Evolutionary conservation across 2,329 filamentous ascomycete genomes (phyloP).

Genomic region (Colletotrichum musae): DNA sequence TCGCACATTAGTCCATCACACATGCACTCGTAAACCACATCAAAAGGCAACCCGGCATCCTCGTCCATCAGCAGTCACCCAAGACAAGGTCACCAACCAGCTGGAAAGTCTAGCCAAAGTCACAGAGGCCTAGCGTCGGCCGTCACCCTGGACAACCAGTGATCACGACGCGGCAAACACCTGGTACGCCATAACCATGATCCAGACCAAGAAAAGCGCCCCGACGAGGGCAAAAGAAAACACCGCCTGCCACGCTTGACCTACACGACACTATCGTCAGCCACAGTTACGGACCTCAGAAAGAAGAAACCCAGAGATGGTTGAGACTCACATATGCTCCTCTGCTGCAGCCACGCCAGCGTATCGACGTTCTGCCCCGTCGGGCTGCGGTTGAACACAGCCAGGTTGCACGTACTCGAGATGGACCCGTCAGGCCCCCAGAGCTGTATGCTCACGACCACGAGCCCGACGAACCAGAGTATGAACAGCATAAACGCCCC

Average conservation of each 20-base stretch:
- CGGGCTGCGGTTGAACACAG: conserved; percentile 67
- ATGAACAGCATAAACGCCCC: conserved; percentile 77
- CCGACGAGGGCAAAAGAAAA: conserved; percentile 76
- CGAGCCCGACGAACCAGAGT: conserved; percentile 76
- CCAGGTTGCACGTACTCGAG: conserved; percentile 71
- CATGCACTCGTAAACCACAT: conserved; percentile 2
- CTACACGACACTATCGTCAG: conserved; percentile 48
- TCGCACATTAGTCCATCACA: conserved; percentile 12
- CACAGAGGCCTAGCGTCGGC: neutral
- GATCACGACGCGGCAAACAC: conserved; percentile 62
- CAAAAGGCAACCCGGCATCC: too few relatives aligned
- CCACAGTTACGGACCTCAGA: neutral
- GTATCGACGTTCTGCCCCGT: conserved; percentile 68
- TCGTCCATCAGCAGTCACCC: too few relatives aligned
- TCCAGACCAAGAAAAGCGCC: conserved; percentile 74
- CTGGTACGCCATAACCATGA: conserved; percentile 77
- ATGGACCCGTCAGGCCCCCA: conserved; percentile 73
- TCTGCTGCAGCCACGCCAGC: conserved; percentile 75
- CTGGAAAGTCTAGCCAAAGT: too few relatives aligned
- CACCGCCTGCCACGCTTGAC: conserved; percentile 75
- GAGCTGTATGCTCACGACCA: conserved; percentile 74
- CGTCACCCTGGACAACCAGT: neutral
- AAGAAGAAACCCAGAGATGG: neutral
- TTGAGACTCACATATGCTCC: conserved; percentile 70
- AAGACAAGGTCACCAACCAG: too few relatives aligned